Evolutionary conservation across 2,329 filamentous ascomycete species (phyloP), one percentile per base, ranked within the genome.

Genomic region (Beauveria sp.): DNA sequence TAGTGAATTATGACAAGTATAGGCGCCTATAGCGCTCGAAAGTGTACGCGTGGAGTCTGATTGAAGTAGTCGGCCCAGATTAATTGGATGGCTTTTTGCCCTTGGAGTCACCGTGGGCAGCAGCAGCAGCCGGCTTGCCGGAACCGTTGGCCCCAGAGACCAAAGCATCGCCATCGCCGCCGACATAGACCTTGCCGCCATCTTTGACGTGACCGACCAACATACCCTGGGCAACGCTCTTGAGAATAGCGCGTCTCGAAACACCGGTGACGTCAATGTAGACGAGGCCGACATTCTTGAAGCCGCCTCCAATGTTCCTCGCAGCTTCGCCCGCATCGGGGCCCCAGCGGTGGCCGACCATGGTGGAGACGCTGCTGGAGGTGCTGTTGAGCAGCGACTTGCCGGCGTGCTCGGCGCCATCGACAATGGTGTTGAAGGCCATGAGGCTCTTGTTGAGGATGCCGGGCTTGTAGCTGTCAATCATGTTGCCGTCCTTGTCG

Each of bases 261-360:
- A 99, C 95, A 42, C 95, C 95, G 0, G 93, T 89, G 1, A 96
- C 93, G 69, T 99, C 95, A 64, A 99, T 96, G 72, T 99, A 99
- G 38, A 99, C 95, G 31, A 99, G 81, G 6, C 93, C 95, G 8
- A 98, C 95, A 67, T 98, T 99, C 81, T 95, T 96, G 69, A 97
- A 87, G 26, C 93, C 93, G 5, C 91, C 88, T 1, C 91, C 90
- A 22, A 99, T 75, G 59, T 90, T 82, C 48, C 82, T 81, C 2
- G 91, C 88, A 18, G 98, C 80, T 42, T 87, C 82, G 18, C 92
- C 91, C 0, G 95, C 95, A 74, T 99, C 91, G 1, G 83, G 71
- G 5, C 95, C 95, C 79, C 93, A 99, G 65, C 86, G 88, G 75
- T 98, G 95, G n/a, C 87, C 84, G 3, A 98, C 91, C 57, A 97